These are phyloP conservation scores for Cymbidium sinense DNA, from an alignment of 106 monocot genomes.

Conservation along the genomic window DNA sequence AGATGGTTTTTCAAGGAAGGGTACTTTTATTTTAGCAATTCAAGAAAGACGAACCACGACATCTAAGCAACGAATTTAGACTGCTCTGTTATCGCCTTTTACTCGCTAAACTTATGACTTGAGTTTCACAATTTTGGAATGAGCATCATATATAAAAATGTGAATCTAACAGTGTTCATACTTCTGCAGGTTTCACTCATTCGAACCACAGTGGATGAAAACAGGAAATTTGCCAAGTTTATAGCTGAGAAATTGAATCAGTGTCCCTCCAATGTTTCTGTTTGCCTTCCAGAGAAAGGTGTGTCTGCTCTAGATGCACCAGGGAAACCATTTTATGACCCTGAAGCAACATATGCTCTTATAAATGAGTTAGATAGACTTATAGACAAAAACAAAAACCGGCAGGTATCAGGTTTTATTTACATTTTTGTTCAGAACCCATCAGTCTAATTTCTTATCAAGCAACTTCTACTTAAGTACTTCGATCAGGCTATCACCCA, in stretches of 20 bases:
- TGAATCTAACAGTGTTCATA: constrained; percentile 1
- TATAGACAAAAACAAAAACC: constrained; percentile 48
- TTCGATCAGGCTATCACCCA: background rate
- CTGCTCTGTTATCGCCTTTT: no score
- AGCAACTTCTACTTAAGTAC: background rate
- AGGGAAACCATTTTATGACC: constrained; percentile 84
- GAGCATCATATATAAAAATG: background rate
- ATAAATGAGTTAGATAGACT: constrained; percentile 60
- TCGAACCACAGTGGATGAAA: constrained; percentile 79
- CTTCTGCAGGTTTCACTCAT: constrained; percentile 68
- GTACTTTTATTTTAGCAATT: no score
- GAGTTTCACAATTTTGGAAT: background rate
- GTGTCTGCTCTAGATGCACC: constrained; percentile 85
- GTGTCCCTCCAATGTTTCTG: constrained; percentile 46
- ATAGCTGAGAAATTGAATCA: constrained; percentile 82
- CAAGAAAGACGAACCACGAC: no score
- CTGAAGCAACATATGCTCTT: constrained; percentile 51
- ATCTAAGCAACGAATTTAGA: no score
- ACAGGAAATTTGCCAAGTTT: constrained; percentile 80
- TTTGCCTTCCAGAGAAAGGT: constrained; percentile 78
- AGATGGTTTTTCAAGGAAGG: no score
- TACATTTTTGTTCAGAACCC: background rate
- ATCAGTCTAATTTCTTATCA: background rate
- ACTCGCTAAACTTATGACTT: no score
- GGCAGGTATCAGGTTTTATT: constrained; percentile 40